phyloP scores from a whole-genome alignment of 2,329 filamentous ascomycete species.

The Arthrocladium fulminans region DNA sequence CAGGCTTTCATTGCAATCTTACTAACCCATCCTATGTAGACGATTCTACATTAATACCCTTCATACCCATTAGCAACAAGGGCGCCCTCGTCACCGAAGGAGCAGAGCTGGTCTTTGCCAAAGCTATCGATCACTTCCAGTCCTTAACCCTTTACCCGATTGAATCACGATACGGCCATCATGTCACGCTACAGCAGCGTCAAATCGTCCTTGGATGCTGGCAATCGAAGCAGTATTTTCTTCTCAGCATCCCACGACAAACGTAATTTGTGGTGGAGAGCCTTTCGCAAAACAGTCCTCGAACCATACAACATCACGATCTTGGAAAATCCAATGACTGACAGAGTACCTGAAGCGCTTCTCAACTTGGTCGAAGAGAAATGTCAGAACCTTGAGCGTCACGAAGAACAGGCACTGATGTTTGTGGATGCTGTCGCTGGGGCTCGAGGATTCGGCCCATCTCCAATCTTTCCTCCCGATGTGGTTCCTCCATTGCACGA shows the following conservation, averaged over 20 bases:
- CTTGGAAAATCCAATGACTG: not conserved
- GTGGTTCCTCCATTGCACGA: conserved; percentile 13
- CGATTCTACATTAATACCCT: no score
- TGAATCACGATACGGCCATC: not conserved
- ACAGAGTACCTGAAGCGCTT: conserved; percentile 1
- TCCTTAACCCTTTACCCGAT: no score
- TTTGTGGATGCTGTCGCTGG: conserved; percentile 5
- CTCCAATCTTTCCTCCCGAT: conserved; percentile 19
- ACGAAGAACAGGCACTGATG: conserved; percentile 4
- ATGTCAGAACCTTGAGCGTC: conserved; percentile 6
- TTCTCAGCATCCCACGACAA: not conserved
- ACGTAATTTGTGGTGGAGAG: conserved; percentile 8
- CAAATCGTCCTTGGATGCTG: not conserved
- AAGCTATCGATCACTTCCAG: not conserved
- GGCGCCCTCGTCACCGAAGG: no score
- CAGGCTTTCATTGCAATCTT: no score
- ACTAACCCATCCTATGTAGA: no score
- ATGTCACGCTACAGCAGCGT: not conserved
- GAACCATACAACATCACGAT: conserved; percentile 2
- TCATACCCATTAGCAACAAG: no score
- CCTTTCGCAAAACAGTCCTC: conserved; percentile 8
- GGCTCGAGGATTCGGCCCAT: conserved; percentile 17
- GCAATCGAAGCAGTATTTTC: conserved; percentile 1
- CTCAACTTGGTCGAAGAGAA: conserved; percentile 4
- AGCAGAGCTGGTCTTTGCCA: not conserved